These are phyloP conservation scores for Akanthomyces dipterigenus DNA, from an alignment of 2,329 filamentous ascomycete species.

Conservation along the genomic window DNA sequence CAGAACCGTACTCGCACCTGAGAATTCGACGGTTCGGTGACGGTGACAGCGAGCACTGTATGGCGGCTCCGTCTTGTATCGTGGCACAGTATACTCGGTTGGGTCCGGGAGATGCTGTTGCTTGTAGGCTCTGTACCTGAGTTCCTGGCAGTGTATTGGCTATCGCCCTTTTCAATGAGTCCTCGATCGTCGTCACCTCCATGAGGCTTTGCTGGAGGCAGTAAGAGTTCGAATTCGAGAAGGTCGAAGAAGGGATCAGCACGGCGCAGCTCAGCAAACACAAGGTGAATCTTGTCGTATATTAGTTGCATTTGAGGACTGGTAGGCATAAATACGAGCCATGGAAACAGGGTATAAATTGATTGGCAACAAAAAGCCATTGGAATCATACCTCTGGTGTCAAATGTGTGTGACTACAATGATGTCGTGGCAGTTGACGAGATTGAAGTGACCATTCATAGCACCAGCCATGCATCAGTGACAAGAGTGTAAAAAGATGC, in stretches of 20 bases:
- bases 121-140: conserved; percentile 24
- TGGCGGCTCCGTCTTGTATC: conserved; percentile 32
- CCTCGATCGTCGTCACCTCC: conserved; percentile 24
- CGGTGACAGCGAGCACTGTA: conserved; percentile 39
- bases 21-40: conserved; percentile 36
- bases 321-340: not conserved
- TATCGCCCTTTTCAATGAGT: conserved; percentile 31
- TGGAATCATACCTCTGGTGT: not conserved
- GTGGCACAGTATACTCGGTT: conserved; percentile 37
- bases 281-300: not conserved
- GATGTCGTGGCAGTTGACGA: not conserved
- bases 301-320: not conserved
- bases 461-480: not conserved
- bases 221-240: not conserved
- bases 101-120: conserved; percentile 29
- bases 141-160: conserved; percentile 25
- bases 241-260: not conserved
- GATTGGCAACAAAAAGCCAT: not conserved
- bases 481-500: not conserved
- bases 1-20: conserved; percentile 38
- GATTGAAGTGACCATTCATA: not conserved
- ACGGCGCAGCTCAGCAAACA: not conserved
- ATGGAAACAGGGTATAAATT: not conserved
- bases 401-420: not conserved
- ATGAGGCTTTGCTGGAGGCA: conserved; percentile 22